Evolutionary conservation across 2,329 filamentous ascomycete species (phyloP).

Genomic region (Xylariaceae sp.): DNA sequence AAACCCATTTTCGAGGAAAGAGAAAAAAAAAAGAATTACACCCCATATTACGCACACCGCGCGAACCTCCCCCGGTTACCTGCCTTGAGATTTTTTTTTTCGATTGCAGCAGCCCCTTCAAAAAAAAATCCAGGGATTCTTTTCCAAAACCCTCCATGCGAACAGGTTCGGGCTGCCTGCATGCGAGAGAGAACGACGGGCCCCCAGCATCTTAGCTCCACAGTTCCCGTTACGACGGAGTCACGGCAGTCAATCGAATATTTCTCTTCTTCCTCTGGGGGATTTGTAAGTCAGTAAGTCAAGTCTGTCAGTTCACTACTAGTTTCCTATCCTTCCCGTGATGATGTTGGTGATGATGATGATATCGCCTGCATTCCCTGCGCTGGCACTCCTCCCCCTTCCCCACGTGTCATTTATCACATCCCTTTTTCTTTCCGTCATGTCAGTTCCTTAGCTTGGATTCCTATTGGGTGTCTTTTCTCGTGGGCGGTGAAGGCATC

Average conservation of each 20-base stretch:
- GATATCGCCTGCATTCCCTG: constrained; percentile 4
- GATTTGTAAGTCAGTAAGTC: constrained; percentile 17
- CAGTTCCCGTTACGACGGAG: constrained; percentile 3
- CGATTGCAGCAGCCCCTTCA: constrained; percentile 30
- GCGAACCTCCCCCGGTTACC: constrained; percentile 34
- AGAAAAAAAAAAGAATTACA: neutral
- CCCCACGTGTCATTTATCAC: constrained; percentile 20
- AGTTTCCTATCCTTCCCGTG: neutral
- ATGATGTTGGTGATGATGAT: neutral
- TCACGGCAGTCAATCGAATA: constrained; percentile 16
- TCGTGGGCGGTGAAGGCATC: neutral
- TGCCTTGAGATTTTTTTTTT: constrained; percentile 26
- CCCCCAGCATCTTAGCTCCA: constrained; percentile 24
- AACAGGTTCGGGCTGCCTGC: constrained; percentile 44
- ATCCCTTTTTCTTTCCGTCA: neutral
- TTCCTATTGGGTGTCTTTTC: neutral
- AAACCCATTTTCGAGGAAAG: constrained; percentile 16
- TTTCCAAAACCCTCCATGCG: constrained; percentile 35
- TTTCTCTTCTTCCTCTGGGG: neutral
- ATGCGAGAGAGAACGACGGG: constrained; percentile 33
- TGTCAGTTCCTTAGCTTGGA: neutral
- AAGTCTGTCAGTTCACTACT: too few species aligned
- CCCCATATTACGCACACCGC: constrained; percentile 23
- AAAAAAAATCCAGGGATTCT: too few species aligned
- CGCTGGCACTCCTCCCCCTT: constrained; percentile 5